Evolutionary conservation across 495 filamentous ascomycete species (phyloP).

Genomic region (Aspergillus indologenus): DNA sequence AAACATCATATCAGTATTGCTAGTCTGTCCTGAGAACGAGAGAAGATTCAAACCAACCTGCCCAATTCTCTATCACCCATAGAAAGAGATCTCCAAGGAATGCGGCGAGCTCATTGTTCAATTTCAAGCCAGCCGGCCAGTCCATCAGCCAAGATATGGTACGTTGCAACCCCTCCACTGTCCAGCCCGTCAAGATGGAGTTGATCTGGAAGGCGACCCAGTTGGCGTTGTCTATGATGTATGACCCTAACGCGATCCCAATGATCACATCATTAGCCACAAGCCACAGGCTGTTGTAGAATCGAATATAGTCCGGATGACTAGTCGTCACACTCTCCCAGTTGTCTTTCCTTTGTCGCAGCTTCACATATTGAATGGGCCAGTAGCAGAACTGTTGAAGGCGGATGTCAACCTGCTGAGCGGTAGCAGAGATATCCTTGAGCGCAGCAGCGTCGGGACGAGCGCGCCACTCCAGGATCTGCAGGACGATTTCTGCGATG

Average conservation of each 20-base stretch:
- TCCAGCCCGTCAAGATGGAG: constrained; percentile 73
- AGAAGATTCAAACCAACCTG: constrained; percentile 48
- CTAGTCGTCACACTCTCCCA: constrained; percentile 95
- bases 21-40: background rate
- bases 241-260: constrained; percentile 91
- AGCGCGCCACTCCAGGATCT: constrained; percentile 82
- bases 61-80: constrained; percentile 99
- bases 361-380: constrained; percentile 92
- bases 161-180: constrained; percentile 80
- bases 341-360: constrained; percentile 82
- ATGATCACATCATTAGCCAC: constrained; percentile 99
- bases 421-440: constrained; percentile 94
- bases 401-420: constrained; percentile 97
- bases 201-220: constrained; percentile 84
- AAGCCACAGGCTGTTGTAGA: constrained; percentile 98
- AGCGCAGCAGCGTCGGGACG: constrained; percentile 77
- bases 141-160: constrained; percentile 96
- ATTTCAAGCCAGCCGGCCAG: constrained; percentile 95
- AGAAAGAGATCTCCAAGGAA: constrained; percentile 94
- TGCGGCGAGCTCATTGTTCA: constrained; percentile 89
- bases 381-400: constrained; percentile 99
- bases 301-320: constrained; percentile 97
- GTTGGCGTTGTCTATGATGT: constrained; percentile 91
- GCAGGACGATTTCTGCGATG: constrained; percentile 74
- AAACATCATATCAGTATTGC: constrained; percentile 18